Base-by-base conservation (phyloP, 2,329 filamentous ascomycete genomes). In the Scedosporium apiospermum region DNA sequence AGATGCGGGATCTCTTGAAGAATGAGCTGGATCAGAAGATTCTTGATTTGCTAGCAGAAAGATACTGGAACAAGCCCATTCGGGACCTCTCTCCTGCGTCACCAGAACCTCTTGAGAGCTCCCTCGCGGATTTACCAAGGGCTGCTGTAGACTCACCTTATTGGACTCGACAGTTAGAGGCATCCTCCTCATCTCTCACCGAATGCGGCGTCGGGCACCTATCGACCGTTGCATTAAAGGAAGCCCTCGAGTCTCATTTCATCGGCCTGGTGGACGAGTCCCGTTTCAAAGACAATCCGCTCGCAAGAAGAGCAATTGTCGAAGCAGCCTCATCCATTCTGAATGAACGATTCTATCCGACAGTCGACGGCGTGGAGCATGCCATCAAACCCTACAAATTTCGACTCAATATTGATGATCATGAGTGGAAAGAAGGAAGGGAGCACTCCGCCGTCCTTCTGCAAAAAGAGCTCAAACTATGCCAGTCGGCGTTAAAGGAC, bases 381-480 rank as follows among this genome's bases (percentile, higher is more conserved):
- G 99, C 93, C 72, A 96, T 99, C 76, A 99, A 99, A 75, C 95
- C 96, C 0, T 99, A 93, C 80, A 99, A 99, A 73, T 98, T 93
- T 68, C 92, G 97, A 65, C 96, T 99, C 64, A 95, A 99, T 69
- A 87, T 99, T 55, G 91, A 96, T 70, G 90, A 93, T 46, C 81
- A 86, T 6, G 96, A 99, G 73, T 99, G 95, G 95, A 74, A 81
- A 3, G 86, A 89, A 65, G 93, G 92, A 0, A 82, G 93, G 60
- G 92, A 96, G 57, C 95, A 96, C 68, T 88, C 93, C 1, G 83
- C 86, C 46, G 82, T 80, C 7, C 87, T 95, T 1, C 77, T 99
- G n/a, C 96, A 96, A 74, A 87, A 88, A 60, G 95, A 99, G 73
- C 80, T 99, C 3, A 82, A 85, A 63, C 90, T 92, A 26, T 96